phyloP scores from a whole-genome alignment of 176 grass and related monocot genomes.

The Tillandsia leiboldiana region DNA sequence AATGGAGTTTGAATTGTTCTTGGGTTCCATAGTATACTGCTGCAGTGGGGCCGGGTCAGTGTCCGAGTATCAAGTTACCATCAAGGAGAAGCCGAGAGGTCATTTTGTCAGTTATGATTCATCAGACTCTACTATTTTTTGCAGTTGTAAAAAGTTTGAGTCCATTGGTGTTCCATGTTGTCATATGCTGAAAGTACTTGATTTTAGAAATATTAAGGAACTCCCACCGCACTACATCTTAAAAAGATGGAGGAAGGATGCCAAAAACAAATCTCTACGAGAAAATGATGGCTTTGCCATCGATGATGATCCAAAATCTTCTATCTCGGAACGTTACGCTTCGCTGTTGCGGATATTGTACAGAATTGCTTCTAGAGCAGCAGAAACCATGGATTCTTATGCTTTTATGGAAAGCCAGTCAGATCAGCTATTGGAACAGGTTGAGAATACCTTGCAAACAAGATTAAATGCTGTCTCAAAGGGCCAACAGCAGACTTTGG shows the following conservation, averaged over 20 bases:
- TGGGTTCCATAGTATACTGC: slow-evolving; percentile 47
- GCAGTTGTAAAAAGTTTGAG: slow-evolving; percentile 86
- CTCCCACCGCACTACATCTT: slow-evolving; percentile 66
- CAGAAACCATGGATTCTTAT: slow-evolving; percentile 55
- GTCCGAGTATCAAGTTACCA: slow-evolving; percentile 56
- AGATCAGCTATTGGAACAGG: slow-evolving; percentile 71
- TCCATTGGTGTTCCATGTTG: slow-evolving; percentile 59
- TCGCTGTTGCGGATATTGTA: slow-evolving; percentile 43
- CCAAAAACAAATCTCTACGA: slow-evolving; percentile 39
- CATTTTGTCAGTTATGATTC: slow-evolving; percentile 75
- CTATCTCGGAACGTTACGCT: slow-evolving; percentile 42
- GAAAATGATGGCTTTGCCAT: slow-evolving; percentile 41
- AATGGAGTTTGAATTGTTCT: slow-evolving; percentile 54
- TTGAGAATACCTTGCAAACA: slow-evolving; percentile 67
- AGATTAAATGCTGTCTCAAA: slow-evolving; percentile 42
- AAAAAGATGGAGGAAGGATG: slow-evolving; percentile 86
- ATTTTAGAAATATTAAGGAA: slow-evolving; percentile 84
- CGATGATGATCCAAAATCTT: slow-evolving; percentile 54
- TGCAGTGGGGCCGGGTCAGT: slow-evolving; percentile 53
- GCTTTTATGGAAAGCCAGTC: slow-evolving; percentile 60
- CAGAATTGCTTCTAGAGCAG: slow-evolving; percentile 56
- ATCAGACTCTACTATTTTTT: slow-evolving; percentile 44
- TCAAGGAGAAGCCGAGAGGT: slow-evolving; percentile 41
- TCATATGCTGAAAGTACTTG: slow-evolving; percentile 67
- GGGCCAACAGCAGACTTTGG: slow-evolving; percentile 47